These are phyloP conservation scores for Auricularia sp. DNA, from an alignment of 768 basidiomycete genomes.

Conservation along the genomic window DNA sequence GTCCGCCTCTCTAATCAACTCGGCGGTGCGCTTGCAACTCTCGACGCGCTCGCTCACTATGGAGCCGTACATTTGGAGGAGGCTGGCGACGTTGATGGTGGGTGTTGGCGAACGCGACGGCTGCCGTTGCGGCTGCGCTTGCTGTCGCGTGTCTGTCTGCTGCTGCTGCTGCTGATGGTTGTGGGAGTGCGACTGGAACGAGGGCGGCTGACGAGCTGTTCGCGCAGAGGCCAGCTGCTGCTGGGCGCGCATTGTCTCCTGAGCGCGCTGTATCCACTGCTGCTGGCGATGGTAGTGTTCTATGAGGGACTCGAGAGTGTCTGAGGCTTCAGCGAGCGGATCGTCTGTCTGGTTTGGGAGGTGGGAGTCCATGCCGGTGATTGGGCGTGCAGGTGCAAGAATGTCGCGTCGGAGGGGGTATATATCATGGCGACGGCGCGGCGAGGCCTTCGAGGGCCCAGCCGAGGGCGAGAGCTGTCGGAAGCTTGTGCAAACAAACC, in stretches of 20 bases:
- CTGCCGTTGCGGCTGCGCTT: neutral
- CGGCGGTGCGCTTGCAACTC: neutral
- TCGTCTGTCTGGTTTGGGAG: slow-evolving; percentile 22
- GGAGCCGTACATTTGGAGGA: neutral
- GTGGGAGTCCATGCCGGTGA: slow-evolving; percentile 10
- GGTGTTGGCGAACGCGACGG: neutral
- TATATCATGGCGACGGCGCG: slow-evolving; percentile 18
- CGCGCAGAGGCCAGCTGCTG: neutral
- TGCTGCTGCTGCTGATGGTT: too few species aligned
- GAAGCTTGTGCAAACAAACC: too few species aligned
- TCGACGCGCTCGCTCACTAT: neutral
- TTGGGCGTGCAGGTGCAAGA: slow-evolving; percentile 7
- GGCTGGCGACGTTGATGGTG: neutral
- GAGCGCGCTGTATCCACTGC: slow-evolving; percentile 61
- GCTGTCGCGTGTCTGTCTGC: neutral
- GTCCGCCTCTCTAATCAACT: neutral
- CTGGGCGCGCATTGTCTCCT: slow-evolving; percentile 40
- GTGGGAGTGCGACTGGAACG: too few species aligned
- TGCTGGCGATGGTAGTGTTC: slow-evolving; percentile 62
- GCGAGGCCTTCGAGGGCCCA: slow-evolving; percentile 14
- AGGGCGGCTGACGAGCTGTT: too few species aligned
- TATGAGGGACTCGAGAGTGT: slow-evolving; percentile 54
- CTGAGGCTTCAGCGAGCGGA: slow-evolving; percentile 31
- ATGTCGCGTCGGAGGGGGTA: neutral
- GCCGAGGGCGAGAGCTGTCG: neutral